Evolutionary conservation across 2,329 filamentous ascomycete genomes (phyloP), one percentile per base, ranked within the genome.

Genomic region (Celoporthe dispersa): DNA sequence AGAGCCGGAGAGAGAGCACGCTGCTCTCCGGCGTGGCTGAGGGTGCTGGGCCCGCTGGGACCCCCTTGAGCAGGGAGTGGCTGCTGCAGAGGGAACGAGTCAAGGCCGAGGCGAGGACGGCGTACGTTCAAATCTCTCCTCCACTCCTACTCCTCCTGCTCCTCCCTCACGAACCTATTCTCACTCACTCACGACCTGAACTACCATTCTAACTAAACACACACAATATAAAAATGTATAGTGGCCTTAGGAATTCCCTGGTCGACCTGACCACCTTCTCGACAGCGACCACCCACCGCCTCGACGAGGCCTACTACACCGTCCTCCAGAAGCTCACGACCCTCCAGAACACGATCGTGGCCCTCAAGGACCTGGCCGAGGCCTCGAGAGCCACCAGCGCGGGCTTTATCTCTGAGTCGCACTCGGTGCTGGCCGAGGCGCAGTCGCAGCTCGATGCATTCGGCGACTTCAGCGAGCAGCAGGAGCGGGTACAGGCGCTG

Each of bases 271-370:
- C 85, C 74, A 81, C 85, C 41, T 85, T 90, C 77, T 91, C 91
- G 31, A 84, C 88, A 68, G 80, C 84, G 31, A 88, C 90, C 33
- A 92, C 90, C 22, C 84, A 86, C 71, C 86, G 86, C 44, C 86
- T 95, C 57, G 92, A 94, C 77, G 88, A 91, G 70, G 90, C 90
- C 3, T 94, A 94, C 80, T 92, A 92, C 73, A 87, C 88, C 0
- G 86, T 94, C 12, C 83, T 94, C 39, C 90, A 93, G 77, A 92
- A 91, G 76, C 84, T 92, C 64, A 86, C 85, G 64, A 79, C 84
- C 0, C 82, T 94, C 51, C 90, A 91, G 67, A 86, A 83, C 73
- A 93, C 89, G 0, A 86, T 94, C 53, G 78, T 83, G 7, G 86
- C 86, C 2, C 82, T 95, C 37, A 90, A 89, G 75, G 88, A 91